phyloP scores from a whole-genome alignment of 306 rosid species.

The Astragalus glycyphyllos region DNA sequence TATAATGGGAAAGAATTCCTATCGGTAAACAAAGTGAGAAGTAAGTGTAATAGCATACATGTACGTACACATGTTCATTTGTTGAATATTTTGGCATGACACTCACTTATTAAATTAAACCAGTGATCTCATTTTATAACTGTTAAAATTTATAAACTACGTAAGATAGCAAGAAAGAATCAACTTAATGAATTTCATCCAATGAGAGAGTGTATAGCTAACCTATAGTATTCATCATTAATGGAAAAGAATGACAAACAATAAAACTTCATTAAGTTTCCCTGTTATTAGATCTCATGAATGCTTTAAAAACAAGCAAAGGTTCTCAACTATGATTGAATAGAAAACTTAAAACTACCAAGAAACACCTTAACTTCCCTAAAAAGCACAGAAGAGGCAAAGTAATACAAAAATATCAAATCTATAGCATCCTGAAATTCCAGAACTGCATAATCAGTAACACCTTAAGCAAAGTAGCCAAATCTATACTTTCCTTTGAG shows the following conservation, averaged over 20 bases:
- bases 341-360: conserved; percentile 40
- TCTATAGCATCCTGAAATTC: conserved; percentile 39
- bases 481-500: conserved; percentile 17
- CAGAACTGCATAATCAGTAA: conserved; percentile 39
- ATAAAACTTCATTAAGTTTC: conserved; percentile 43
- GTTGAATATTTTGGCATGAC: too few relatives aligned
- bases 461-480: not conserved
- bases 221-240: conserved; percentile 38
- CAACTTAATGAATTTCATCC: not conserved
- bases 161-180: too few relatives aligned
- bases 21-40: too few relatives aligned
- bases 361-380: too few relatives aligned
- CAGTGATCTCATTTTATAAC: too few relatives aligned
- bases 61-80: too few relatives aligned
- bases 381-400: too few relatives aligned
- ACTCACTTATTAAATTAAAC: too few relatives aligned
- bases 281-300: too few relatives aligned
- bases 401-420: conserved; percentile 15
- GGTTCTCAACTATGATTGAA: conserved; percentile 34
- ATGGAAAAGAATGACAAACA: conserved; percentile 52
- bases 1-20: too few relatives aligned
- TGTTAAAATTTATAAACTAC: too few relatives aligned
- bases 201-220: conserved; percentile 23
- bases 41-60: too few relatives aligned
- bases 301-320: conserved; percentile 59